phyloP scores from a whole-genome alignment of 1,284 basidiomycete species.

The Omphalotus olearius region DNA sequence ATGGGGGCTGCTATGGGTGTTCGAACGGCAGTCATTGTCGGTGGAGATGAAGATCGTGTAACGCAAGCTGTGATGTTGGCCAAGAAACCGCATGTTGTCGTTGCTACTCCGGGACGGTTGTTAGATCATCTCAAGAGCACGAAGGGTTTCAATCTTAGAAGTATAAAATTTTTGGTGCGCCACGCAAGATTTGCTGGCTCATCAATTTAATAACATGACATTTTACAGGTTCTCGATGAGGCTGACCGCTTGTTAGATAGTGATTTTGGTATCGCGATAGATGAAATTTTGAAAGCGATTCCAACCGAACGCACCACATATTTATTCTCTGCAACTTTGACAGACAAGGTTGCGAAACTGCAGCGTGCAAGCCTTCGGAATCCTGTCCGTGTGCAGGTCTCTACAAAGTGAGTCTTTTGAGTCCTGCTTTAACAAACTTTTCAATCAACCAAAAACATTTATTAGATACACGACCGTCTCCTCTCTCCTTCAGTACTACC shows the following conservation, averaged over 20 bases:
- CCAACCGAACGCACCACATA: slow-evolving; percentile 95
- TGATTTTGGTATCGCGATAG: slow-evolving; percentile 96
- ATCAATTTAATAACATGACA: slow-evolving; percentile 12
- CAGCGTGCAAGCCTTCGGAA: slow-evolving; percentile 95
- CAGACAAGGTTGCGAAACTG: slow-evolving; percentile 96
- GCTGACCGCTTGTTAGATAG: slow-evolving; percentile 96
- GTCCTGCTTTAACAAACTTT: not conserved
- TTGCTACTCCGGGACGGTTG: slow-evolving; percentile 96
- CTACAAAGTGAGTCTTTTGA: slow-evolving; percentile 68
- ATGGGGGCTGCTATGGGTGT: slow-evolving; percentile 94
- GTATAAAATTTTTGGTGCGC: slow-evolving; percentile 85
- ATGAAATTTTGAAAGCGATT: slow-evolving; percentile 95
- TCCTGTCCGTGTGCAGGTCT: slow-evolving; percentile 94
- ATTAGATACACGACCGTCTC: slow-evolving; percentile 93
- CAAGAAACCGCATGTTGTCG: slow-evolving; percentile 91
- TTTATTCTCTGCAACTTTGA: slow-evolving; percentile 99
- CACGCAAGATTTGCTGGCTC: not conserved
- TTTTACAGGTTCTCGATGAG: slow-evolving; percentile 85
- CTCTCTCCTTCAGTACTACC: slow-evolving; percentile 93
- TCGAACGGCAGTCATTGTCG: slow-evolving; percentile 88
- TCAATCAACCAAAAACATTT: slow-evolving; percentile 9
- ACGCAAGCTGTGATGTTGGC: slow-evolving; percentile 91
- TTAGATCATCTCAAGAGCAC: slow-evolving; percentile 98
- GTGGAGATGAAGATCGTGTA: slow-evolving; percentile 89
- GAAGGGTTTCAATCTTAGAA: slow-evolving; percentile 92